Evolutionary conservation across 1,139 yeast species (phyloP).

Genomic region (Geotrichum australiense): DNA sequence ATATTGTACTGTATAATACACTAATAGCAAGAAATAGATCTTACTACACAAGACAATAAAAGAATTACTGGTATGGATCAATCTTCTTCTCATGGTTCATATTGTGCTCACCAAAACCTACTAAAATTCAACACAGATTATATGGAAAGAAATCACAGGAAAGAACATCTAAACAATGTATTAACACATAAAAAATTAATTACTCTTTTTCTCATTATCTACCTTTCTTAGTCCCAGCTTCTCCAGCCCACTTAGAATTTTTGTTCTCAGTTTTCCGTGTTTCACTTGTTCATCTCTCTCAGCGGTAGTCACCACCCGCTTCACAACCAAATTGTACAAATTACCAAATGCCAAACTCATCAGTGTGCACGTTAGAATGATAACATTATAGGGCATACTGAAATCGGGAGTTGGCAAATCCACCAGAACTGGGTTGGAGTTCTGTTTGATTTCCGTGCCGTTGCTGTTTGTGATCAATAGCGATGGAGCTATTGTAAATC

Average conservation of each 20-base stretch:
- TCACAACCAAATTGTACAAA: conserved; percentile 67
- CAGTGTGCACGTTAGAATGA: conserved; percentile 86
- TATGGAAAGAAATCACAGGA: too few relatives aligned
- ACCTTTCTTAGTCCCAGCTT: neutral
- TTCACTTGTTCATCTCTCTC: conserved; percentile 48
- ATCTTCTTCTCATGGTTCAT: too few relatives aligned
- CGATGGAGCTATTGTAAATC: conserved; percentile 87
- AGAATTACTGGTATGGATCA: too few relatives aligned
- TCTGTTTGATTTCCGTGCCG: conserved; percentile 50
- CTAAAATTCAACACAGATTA: too few relatives aligned
- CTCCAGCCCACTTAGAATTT: neutral
- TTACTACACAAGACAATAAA: too few relatives aligned
- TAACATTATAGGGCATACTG: conserved; percentile 98
- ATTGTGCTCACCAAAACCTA: too few relatives aligned
- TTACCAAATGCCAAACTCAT: conserved; percentile 92
- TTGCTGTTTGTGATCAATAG: conserved; percentile 49
- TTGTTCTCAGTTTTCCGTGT: neutral
- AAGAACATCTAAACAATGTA: too few relatives aligned
- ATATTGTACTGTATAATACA: too few relatives aligned
- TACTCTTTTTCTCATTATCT: neutral
- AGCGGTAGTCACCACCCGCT: conserved; percentile 68
- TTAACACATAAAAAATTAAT: too few relatives aligned
- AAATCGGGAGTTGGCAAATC: conserved; percentile 96
- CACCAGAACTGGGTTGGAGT: conserved; percentile 57
- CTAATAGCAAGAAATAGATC: too few relatives aligned